Evolutionary conservation across 371 early-diverging fungal species (phyloP).

Genomic region (Rhizopus sp.): DNA sequence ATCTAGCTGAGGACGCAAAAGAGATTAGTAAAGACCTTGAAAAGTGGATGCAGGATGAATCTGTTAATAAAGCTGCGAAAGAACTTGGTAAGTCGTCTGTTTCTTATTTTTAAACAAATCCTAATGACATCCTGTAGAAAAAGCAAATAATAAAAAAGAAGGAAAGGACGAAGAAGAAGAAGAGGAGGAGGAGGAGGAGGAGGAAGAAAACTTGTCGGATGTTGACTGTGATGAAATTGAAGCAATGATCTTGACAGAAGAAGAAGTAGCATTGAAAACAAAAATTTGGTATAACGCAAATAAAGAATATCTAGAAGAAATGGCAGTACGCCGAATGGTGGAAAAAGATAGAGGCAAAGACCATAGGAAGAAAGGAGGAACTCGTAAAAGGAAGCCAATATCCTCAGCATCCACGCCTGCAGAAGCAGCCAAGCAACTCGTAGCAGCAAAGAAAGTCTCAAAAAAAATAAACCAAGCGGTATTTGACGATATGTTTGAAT

Average conservation of each 20-base stretch:
- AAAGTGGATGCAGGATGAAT: slow-evolving; percentile 33
- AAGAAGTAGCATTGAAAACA: slow-evolving; percentile 79
- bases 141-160: slow-evolving; percentile 24
- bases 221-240: slow-evolving; percentile 82
- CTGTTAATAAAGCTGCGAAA: slow-evolving; percentile 31
- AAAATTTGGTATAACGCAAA: slow-evolving; percentile 86
- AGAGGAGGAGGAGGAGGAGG: slow-evolving; percentile 11
- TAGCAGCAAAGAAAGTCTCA: slow-evolving; percentile 71
- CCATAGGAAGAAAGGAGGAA: slow-evolving; percentile 21
- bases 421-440: slow-evolving; percentile 77
- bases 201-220: slow-evolving; percentile 50
- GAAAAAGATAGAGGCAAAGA: slow-evolving; percentile 52
- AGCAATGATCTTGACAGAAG: slow-evolving; percentile 66
- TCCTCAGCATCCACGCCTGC: slow-evolving; percentile 58
- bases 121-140: neutral
- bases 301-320: slow-evolving; percentile 81
- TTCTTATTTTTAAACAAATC: neutral
- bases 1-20: slow-evolving; percentile 17
- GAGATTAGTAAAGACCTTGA: slow-evolving; percentile 52
- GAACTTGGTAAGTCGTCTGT: slow-evolving; percentile 32
- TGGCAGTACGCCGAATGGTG: slow-evolving; percentile 57
- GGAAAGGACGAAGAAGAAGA: slow-evolving; percentile 12
- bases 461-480: slow-evolving; percentile 91
- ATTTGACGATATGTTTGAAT: slow-evolving; percentile 74
- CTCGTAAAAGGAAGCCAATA: slow-evolving; percentile 23